Evolutionary conservation across 2,329 filamentous ascomycete genomes (phyloP).

Genomic region (Aspergillus sp.): DNA sequence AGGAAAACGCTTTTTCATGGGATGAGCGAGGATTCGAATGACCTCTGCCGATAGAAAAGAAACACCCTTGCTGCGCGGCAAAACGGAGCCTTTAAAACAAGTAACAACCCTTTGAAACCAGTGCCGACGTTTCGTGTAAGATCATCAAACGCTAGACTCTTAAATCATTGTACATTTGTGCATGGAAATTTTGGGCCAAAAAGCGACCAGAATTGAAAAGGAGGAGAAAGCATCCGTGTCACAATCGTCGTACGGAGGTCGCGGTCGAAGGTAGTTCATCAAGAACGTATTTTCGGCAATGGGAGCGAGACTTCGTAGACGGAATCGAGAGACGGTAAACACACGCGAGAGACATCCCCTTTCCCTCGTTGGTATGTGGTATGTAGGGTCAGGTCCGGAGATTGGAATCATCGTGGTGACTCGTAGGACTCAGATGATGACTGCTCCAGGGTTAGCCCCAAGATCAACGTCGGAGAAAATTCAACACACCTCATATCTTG

Average conservation of each 20-base stretch:
- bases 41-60: slow-evolving; percentile 55
- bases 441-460: neutral
- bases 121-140: slow-evolving; percentile 50
- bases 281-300: slow-evolving; percentile 49
- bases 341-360: slow-evolving; percentile 39
- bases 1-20: slow-evolving; percentile 43
- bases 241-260: slow-evolving; percentile 31
- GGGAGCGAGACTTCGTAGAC: slow-evolving; percentile 1
- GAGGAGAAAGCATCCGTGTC: slow-evolving; percentile 63
- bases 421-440: neutral
- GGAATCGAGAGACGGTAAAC: slow-evolving; percentile 42
- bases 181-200: slow-evolving; percentile 72
- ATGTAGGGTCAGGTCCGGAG: neutral
- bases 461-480: neutral
- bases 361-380: slow-evolving; percentile 53
- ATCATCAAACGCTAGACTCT: slow-evolving; percentile 65
- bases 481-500: slow-evolving; percentile 2
- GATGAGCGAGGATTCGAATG: slow-evolving; percentile 54
- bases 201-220: slow-evolving; percentile 66
- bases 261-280: slow-evolving; percentile 46
- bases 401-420: neutral
- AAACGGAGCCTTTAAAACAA: slow-evolving; percentile 56
- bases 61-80: slow-evolving; percentile 49
- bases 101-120: slow-evolving; percentile 65
- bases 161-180: slow-evolving; percentile 72